phyloP scores from a whole-genome alignment of 805 yeast genomes.

The Cyberlindnera amylophila region DNA sequence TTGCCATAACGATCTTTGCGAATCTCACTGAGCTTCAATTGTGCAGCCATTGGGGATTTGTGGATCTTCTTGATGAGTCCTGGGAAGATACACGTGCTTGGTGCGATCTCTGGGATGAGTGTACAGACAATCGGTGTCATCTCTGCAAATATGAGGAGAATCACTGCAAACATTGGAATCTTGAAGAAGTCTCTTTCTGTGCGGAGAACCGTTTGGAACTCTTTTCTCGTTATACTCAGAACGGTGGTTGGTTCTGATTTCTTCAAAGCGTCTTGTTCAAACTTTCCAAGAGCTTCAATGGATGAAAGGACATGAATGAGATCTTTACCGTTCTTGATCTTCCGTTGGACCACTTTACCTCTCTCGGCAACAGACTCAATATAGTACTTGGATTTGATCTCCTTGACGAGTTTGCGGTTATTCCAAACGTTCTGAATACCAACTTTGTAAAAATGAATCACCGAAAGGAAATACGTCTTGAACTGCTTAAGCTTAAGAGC shows the following conservation, averaged over 20 bases:
- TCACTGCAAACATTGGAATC: conserved; percentile 48
- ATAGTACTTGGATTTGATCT: conserved; percentile 27
- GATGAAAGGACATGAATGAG: conserved; percentile 35
- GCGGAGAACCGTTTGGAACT: conserved; percentile 42
- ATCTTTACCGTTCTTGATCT: conserved; percentile 33
- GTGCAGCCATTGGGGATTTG: conserved; percentile 28
- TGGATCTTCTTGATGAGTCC: conserved; percentile 28
- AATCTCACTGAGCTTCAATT: conserved; percentile 11
- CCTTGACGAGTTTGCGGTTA: conserved; percentile 33
- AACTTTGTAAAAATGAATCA: conserved; percentile 49
- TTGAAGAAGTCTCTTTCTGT: conserved; percentile 44
- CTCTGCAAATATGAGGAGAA: conserved; percentile 49
- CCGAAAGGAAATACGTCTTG: conserved; percentile 39
- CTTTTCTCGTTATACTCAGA: conserved; percentile 41
- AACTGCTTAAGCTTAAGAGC: conserved; percentile 34
- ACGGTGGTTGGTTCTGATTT: conserved; percentile 23
- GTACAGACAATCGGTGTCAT: conserved; percentile 50
- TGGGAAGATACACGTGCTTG: conserved; percentile 56
- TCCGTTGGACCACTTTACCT: conserved; percentile 20
- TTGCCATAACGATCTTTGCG: conserved; percentile 17
- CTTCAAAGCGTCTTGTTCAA: conserved; percentile 34
- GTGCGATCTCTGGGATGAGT: conserved; percentile 50
- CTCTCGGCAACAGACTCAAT: conserved; percentile 23
- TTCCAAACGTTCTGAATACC: conserved; percentile 57
- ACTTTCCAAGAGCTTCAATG: conserved; percentile 32